A percentile compares a stretch with the other conserved stretches of the same genome.
Evolutionary conservation across 1,284 basidiomycete species (phyloP).

Genomic region (Inonotus hispidus): DNA sequence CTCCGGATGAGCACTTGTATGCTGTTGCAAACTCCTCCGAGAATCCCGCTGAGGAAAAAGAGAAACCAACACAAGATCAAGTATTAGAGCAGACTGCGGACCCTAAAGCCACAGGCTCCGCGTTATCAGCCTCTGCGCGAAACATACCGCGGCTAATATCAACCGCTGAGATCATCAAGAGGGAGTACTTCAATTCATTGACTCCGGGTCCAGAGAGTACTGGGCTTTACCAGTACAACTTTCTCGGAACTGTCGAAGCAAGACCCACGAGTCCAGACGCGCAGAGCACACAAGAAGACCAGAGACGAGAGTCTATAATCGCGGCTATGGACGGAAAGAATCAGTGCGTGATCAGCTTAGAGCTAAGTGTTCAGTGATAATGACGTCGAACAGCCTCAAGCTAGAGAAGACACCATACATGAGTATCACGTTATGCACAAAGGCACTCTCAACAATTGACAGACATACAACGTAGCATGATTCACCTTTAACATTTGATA

Average conservation of each 20-base stretch:
- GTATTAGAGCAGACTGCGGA: conserved; percentile 16
- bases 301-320: conserved; percentile 27
- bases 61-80: no score
- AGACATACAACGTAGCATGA: conserved; percentile 9
- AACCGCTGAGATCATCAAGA: conserved; percentile 80
- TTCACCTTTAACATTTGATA: neutral
- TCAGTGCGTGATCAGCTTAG: conserved; percentile 41
- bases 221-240: conserved; percentile 79
- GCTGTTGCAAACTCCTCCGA: neutral
- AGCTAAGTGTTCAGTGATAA: neutral
- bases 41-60: neutral
- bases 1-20: conserved; percentile 4
- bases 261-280: conserved; percentile 22
- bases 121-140: conserved; percentile 33
- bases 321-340: conserved; percentile 41
- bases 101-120: neutral
- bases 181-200: conserved; percentile 61
- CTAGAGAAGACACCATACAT: conserved; percentile 68
- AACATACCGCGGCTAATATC: conserved; percentile 65
- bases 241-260: conserved; percentile 56
- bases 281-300: conserved; percentile 29
- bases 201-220: conserved; percentile 35
- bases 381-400: conserved; percentile 42
- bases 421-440: conserved; percentile 61
- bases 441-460: conserved; percentile 39